Percentiles rank a stretch among this genome's conserved stretches.
Conservation (phyloP, 2,329 filamentous ascomycete genomes). For the Botrytis medusae region DNA sequence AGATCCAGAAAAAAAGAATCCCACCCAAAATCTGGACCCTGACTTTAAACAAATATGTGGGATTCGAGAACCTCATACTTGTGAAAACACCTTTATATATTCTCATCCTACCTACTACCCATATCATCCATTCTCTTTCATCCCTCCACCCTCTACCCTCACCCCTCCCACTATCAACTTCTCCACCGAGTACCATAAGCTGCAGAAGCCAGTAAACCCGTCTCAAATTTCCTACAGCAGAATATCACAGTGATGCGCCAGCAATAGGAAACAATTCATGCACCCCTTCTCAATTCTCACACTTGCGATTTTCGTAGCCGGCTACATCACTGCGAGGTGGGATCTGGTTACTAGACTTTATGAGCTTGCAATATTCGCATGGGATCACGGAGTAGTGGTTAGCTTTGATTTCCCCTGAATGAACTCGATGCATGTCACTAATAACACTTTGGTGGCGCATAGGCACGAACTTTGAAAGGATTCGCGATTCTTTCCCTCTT, state of each 20-base stretch:
- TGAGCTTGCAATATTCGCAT: slow-evolving; percentile 95
- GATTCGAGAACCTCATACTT: slow-evolving; percentile 9
- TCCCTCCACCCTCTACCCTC: neutral
- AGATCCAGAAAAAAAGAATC: slow-evolving; percentile 16
- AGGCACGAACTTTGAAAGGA: slow-evolving; percentile 84
- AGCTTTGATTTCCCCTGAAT: slow-evolving; percentile 19
- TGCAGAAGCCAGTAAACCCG: neutral
- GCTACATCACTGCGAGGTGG: slow-evolving; percentile 99
- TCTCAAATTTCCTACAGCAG: neutral
- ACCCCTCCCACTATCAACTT: neutral
- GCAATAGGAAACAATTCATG: slow-evolving; percentile 56
- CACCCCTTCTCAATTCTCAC: slow-evolving; percentile 97
- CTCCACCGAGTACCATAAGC: neutral
- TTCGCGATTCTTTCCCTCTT: slow-evolving; percentile 79
- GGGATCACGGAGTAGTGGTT: slow-evolving; percentile 97
- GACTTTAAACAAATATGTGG: slow-evolving; percentile 12
- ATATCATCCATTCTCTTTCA: neutral
- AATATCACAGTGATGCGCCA: slow-evolving; percentile 33
- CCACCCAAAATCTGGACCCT: slow-evolving; percentile 18
- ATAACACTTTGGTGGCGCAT: slow-evolving; percentile 23
- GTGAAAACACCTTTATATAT: neutral
- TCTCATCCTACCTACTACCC: neutral
- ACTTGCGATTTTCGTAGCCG: slow-evolving; percentile 97
- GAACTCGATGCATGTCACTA: slow-evolving; percentile 19
- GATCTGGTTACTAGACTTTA: slow-evolving; percentile 95